These are phyloP conservation scores for Mentha longifolia DNA, from an alignment of 257 asterid species.

Conservation along the genomic window DNA sequence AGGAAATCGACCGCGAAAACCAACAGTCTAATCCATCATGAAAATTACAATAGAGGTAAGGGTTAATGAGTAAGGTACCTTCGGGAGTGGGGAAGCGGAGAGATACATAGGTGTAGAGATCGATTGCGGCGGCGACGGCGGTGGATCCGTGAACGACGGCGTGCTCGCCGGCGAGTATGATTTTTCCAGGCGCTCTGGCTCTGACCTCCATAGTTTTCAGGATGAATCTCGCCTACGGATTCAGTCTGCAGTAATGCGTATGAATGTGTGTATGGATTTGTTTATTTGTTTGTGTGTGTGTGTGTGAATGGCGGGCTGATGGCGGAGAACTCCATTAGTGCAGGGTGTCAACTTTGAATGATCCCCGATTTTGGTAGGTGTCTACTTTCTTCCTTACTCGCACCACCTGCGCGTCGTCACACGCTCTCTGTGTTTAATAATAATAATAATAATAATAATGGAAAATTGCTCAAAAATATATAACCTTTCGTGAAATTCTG, in stretches of 20 bases:
- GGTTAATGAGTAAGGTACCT: conserved; percentile 41
- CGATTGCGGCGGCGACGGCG: conserved; percentile 97
- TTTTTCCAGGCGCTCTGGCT: conserved; percentile 97
- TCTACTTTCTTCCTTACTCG: conserved; percentile 1
- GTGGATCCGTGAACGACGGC: conserved; percentile 98
- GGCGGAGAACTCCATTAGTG: conserved; percentile 37
- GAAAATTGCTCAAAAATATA: too few relatives aligned
- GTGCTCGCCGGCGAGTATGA: conserved; percentile 94
- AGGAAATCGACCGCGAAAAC: conserved; percentile 4
- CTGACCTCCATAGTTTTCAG: conserved; percentile 73
- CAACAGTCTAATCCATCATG: conserved; percentile 14
- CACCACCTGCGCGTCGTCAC: conserved; percentile 26
- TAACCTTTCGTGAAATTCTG: too few relatives aligned
- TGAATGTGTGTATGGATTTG: neutral
- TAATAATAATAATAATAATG: too few relatives aligned
- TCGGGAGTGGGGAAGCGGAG: conserved; percentile 85
- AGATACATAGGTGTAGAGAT: conserved; percentile 88
- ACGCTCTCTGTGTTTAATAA: neutral
- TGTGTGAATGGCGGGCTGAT: conserved; percentile 37
- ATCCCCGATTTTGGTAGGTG: conserved; percentile 29
- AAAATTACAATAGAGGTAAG: neutral
- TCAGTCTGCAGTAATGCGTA: neutral
- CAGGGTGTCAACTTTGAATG: conserved; percentile 33
- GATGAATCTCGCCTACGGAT: neutral
- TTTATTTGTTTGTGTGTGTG: neutral